These are phyloP conservation scores for Trichoderma virens DNA, from an alignment of 495 filamentous ascomycete species.

Conservation along the genomic window DNA sequence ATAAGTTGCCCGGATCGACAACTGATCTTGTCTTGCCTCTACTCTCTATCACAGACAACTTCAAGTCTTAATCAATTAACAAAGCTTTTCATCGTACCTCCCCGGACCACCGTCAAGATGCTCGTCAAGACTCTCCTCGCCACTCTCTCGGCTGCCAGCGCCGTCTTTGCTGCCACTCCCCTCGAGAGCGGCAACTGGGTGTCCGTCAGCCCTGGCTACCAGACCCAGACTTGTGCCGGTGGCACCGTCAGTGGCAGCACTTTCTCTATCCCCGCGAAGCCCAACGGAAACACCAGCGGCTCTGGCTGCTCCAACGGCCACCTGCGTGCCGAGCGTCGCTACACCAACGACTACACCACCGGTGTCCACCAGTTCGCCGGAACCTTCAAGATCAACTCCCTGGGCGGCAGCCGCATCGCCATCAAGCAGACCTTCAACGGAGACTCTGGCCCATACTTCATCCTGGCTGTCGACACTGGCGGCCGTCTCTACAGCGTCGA, in stretches of 20 bases:
- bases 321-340: constrained; percentile 1
- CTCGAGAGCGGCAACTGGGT: constrained; percentile 9
- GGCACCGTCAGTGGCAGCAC: constrained; percentile 5
- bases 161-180: neutral
- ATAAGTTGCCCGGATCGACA: neutral
- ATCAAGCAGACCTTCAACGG: constrained; percentile 11
- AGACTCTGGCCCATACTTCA: constrained; percentile 1
- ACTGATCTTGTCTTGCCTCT: neutral
- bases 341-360: neutral
- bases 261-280: neutral
- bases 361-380: constrained; percentile 9
- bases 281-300: constrained; percentile 5
- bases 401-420: constrained; percentile 1
- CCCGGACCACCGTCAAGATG: neutral
- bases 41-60: neutral
- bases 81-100: too few relatives aligned
- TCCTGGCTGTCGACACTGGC: neutral
- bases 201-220: neutral
- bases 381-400: constrained; percentile 11
- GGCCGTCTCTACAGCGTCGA: constrained; percentile 8
- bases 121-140: constrained; percentile 4
- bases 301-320: constrained; percentile 9
- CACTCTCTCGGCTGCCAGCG: neutral
- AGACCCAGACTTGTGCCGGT: neutral
- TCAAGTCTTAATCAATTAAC: too few relatives aligned